Percentiles rank a stretch among this genome's conserved stretches.
Evolutionary conservation across 352 stramenopile genomes (phyloP).

Genomic region (Phytopythium boreale): DNA sequence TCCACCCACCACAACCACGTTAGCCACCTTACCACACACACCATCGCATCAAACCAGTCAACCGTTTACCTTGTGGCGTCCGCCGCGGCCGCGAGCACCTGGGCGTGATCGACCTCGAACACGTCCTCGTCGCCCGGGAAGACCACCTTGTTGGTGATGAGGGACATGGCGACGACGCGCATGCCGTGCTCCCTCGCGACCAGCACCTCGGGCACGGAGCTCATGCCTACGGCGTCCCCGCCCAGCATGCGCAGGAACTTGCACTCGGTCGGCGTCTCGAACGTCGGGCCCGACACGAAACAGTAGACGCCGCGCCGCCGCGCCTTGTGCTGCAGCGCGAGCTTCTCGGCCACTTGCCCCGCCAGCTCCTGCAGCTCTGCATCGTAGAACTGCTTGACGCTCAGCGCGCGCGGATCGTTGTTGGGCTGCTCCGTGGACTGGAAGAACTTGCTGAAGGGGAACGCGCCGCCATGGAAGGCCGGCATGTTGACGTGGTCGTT

Average conservation of each 20-base stretch:
- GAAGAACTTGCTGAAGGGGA: constrained; percentile 93
- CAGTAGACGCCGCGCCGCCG: constrained; percentile 91
- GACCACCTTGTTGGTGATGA: constrained; percentile 95
- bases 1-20: background rate
- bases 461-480: constrained; percentile 89
- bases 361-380: constrained; percentile 86
- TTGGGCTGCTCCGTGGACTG: constrained; percentile 90
- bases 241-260: constrained; percentile 89
- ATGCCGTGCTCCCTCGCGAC: constrained; percentile 93
- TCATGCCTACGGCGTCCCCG: constrained; percentile 95
- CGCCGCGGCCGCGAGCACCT: constrained; percentile 90
- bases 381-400: constrained; percentile 77
- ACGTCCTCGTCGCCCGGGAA: constrained; percentile 78
- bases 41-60: background rate
- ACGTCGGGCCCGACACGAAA: constrained; percentile 96
- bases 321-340: constrained; percentile 82
- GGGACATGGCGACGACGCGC: constrained; percentile 92
- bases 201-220: constrained; percentile 95
- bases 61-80: constrained; percentile 32
- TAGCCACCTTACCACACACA: background rate
- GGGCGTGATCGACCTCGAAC: constrained; percentile 82
- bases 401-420: background rate
- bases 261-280: constrained; percentile 95
- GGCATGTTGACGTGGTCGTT: constrained; percentile 96
- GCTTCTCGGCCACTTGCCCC: constrained; percentile 65